Conservation (phyloP, 2,329 filamentous ascomycete species). For the Neopestalotiopsis clavispora region DNA sequence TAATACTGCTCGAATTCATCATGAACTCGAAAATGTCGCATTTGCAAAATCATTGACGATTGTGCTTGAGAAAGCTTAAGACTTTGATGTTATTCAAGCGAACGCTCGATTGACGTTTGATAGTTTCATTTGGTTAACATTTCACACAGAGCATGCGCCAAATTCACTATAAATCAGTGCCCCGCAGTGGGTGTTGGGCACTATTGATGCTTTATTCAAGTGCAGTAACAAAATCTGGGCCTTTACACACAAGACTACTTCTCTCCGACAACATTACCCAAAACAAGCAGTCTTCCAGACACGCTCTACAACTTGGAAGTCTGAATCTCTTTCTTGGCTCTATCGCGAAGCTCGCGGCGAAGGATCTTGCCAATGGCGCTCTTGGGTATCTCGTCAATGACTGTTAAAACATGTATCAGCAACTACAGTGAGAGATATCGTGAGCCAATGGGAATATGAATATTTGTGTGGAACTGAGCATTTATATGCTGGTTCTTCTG, state of each 20-base stretch:
- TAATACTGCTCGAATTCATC: no score
- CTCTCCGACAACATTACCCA: neutral
- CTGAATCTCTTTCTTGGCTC: neutral
- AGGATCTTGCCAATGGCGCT: conserved; percentile 11
- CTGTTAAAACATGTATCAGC: neutral
- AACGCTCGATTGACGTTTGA: no score
- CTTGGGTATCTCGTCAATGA: conserved; percentile 14
- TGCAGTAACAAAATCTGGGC: neutral
- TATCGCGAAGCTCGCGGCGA: conserved; percentile 4
- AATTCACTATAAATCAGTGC: no score
- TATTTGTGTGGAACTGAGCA: neutral
- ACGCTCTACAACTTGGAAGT: neutral
- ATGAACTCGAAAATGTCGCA: no score
- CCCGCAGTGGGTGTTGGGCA: no score
- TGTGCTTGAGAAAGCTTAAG: no score
- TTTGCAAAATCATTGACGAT: no score
- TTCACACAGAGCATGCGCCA: no score
- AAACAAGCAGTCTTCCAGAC: neutral
- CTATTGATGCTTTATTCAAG: neutral
- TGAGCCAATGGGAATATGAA: neutral
- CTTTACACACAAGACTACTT: neutral
- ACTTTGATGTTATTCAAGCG: no score
- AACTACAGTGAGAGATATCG: neutral
- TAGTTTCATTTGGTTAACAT: no score
- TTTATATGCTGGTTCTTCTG: neutral